Conservation (phyloP, 805 yeast species). For the Saturnispora halmiae region DNA sequence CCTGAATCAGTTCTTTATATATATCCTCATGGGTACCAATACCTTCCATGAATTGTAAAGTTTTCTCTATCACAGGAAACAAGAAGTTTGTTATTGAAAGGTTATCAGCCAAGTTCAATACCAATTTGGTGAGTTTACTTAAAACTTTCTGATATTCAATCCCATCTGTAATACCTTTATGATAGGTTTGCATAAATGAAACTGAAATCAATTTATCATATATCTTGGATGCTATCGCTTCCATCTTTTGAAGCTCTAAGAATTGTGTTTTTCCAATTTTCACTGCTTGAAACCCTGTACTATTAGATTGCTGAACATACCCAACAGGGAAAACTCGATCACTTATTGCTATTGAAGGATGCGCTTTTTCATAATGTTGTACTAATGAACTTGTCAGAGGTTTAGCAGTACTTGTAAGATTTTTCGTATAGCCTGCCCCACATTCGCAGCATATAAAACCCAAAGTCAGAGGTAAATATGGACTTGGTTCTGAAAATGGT, state of each 20-base stretch:
- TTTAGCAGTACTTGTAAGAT: conserved; percentile 1
- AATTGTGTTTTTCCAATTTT: conserved; percentile 6
- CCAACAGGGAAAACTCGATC: background rate
- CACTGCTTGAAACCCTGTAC: conserved; percentile 4
- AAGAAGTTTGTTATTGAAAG: background rate
- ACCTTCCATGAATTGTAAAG: background rate
- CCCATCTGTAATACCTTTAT: background rate
- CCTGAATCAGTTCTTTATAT: background rate
- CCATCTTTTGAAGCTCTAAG: background rate
- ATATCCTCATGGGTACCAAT: background rate
- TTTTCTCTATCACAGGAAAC: background rate
- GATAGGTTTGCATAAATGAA: conserved; percentile 1
- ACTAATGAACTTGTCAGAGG: background rate
- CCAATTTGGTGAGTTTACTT: background rate
- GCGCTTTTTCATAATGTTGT: conserved; percentile 8
- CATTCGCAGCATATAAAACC: conserved; percentile 4
- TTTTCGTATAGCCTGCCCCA: conserved; percentile 5
- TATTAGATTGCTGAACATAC: conserved; percentile 1
- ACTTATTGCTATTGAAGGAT: background rate
- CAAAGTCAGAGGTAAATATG: conserved; percentile 3
- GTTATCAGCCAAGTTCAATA: background rate
- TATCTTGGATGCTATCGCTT: background rate
- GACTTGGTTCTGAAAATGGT: conserved; percentile 4
- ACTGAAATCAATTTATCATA: background rate
- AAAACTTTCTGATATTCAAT: background rate